These are phyloP conservation scores for Tubosaeta brunneosetosa DNA, from an alignment of 768 basidiomycete genomes.

Conservation along the genomic window DNA sequence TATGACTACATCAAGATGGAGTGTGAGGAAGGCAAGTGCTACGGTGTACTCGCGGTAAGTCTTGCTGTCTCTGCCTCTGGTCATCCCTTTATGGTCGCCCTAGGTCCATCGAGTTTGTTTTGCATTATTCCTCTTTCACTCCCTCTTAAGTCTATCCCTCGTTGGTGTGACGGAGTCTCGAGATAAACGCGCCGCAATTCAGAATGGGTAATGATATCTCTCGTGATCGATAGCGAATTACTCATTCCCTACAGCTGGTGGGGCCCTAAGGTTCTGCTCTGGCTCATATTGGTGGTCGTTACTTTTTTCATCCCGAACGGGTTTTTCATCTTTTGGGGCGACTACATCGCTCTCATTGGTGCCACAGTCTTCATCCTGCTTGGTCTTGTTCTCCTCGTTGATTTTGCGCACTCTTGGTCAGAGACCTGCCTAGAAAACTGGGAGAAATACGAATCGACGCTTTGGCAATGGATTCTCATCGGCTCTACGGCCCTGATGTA, in stretches of 20 bases:
- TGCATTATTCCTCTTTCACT: conserved; percentile 85
- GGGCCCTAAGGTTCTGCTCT: conserved; percentile 93
- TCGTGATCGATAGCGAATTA: conserved; percentile 1
- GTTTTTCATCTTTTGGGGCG: conserved; percentile 98
- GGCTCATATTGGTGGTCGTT: conserved; percentile 74
- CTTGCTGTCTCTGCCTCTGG: neutral
- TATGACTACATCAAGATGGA: conserved; percentile 99
- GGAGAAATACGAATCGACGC: conserved; percentile 80
- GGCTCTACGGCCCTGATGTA: conserved; percentile 91
- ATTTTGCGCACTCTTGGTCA: conserved; percentile 98
- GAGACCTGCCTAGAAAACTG: conserved; percentile 95
- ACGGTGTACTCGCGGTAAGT: conserved; percentile 90
- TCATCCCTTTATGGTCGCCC: neutral
- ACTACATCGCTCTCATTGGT: conserved; percentile 86
- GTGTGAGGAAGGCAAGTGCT: conserved; percentile 88
- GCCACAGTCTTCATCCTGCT: conserved; percentile 94
- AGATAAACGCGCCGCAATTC: conserved; percentile 89
- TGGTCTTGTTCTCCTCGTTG: conserved; percentile 93
- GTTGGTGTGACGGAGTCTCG: conserved; percentile 87
- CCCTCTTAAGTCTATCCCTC: conserved; percentile 71
- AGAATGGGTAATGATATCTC: conserved; percentile 73
- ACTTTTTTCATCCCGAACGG: conserved; percentile 96
- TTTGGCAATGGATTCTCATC: conserved; percentile 96
- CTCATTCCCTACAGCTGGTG: conserved; percentile 69
- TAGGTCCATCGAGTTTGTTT: conserved; percentile 97